Evolutionary conservation across 106 monocot species (phyloP), one percentile per base, ranked within the genome.

Genomic region (Gastrodia elata): DNA sequence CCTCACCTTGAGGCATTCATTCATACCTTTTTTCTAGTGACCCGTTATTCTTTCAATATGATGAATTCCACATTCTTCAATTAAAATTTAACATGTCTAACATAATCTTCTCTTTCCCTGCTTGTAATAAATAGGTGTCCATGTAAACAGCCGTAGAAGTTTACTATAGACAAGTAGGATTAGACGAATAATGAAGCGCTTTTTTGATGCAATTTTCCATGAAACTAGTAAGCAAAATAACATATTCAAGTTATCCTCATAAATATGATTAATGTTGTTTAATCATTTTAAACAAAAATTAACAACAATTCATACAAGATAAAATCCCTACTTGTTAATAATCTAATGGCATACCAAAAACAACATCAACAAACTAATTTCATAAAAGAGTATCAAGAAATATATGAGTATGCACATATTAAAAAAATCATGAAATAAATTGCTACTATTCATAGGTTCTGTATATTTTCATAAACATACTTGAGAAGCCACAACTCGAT

Each of bases 401-500:
- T 61, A 61, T 8, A 61, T 30, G 3, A 61, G 61, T 30, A 61
- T 61, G 28, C 22, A 61, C 4, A 28, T 61, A 30, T 13, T 13
- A 20, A 61, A 61, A 2, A 61, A 30, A 32, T 32, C 32, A 61
- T 30, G 32, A 61, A 30, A 28, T 61, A 52, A 24, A 24, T 61
- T 61, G 28, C n/a, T 28, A 28, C 2, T 30, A 16, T 39, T 4
- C 33, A 70, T 22, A 10, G 70, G 14, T 2, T 72, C 40, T n/a
- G 15, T 7, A 65, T 39, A 68, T 24, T 37, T 70, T 39, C 58
- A 71, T 70, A 20, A 64, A 90, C 83, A 79, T 88, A 88, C 97
- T 80, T 98, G 97, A 71, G 97, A 98, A 84, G 88, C 97, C 70
- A 88, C 64, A 52, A 98, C 93, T 70, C 93, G 84, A 61, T 81